Conservation (phyloP, 2,329 filamentous ascomycete species). For the Stachybotrys elegans region DNA sequence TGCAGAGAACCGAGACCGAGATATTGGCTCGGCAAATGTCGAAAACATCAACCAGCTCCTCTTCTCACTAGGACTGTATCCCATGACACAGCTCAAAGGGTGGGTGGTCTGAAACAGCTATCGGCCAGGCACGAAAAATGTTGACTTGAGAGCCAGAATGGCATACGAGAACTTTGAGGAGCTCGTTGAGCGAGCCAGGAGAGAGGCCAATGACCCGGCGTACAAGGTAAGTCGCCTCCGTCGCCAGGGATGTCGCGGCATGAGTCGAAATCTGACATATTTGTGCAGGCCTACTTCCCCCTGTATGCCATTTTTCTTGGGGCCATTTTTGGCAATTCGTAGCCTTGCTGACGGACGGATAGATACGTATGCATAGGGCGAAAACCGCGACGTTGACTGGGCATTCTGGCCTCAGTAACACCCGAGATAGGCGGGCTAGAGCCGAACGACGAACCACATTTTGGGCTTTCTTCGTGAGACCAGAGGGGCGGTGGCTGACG, state of each 20-base stretch:
- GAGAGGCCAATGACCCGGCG: conserved; percentile 46
- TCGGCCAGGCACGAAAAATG: neutral
- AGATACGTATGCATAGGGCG: conserved; percentile 60
- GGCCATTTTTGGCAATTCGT: too few relatives aligned
- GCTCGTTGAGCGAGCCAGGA: conserved; percentile 50
- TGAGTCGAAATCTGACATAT: neutral
- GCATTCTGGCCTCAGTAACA: neutral
- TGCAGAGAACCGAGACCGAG: conserved; percentile 43
- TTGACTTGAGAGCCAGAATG: conserved; percentile 38
- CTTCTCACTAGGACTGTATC: conserved; percentile 51
- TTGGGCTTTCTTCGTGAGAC: too few relatives aligned
- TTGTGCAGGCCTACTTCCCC: conserved; percentile 52
- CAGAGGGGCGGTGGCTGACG: too few relatives aligned
- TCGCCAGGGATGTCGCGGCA: neutral
- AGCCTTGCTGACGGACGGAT: conserved; percentile 8
- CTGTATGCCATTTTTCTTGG: too few relatives aligned
- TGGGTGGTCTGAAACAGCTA: conserved; percentile 22
- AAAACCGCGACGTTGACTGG: conserved; percentile 36
- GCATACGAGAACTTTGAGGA: conserved; percentile 51
- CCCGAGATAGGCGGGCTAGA: neutral
- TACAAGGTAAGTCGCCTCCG: conserved; percentile 45
- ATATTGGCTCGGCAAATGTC: conserved; percentile 49
- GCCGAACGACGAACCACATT: neutral
- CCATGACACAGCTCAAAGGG: conserved; percentile 46
- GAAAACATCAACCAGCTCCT: conserved; percentile 51